These are phyloP conservation scores for Acanthamoeba healyi DNA, from an alignment of 208 protist genomes.

Conservation along the genomic window DNA sequence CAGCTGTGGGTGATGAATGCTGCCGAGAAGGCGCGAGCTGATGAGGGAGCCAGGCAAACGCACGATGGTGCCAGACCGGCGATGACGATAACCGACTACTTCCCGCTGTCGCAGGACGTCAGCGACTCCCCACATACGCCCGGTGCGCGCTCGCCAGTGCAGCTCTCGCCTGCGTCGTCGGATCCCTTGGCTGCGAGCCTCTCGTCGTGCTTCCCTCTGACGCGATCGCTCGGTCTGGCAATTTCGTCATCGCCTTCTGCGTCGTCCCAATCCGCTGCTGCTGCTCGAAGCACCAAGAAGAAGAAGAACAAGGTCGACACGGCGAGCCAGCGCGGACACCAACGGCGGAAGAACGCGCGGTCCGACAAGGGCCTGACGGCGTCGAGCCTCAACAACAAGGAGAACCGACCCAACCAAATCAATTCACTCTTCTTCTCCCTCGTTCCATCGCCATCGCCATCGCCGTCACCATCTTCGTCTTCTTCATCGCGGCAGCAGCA, in stretches of 20 bases:
- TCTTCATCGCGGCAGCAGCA: neutral
- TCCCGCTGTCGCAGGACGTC: neutral
- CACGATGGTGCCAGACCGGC: neutral
- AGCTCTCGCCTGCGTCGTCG: conserved; percentile 6
- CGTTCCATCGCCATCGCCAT: neutral
- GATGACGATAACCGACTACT: conserved; percentile 5
- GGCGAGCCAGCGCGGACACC: neutral
- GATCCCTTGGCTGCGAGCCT: neutral
- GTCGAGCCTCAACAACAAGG: no score
- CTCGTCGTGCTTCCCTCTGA: conserved; percentile 12
- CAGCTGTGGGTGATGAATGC: conserved; percentile 23
- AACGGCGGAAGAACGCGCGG: neutral
- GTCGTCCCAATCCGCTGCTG: no score
- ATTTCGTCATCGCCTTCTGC: neutral
- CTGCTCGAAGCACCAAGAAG: neutral
- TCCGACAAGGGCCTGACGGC: no score
- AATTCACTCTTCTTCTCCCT: neutral
- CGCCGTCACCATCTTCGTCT: neutral
- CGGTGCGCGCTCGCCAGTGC: neutral
- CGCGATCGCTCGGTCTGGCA: neutral
- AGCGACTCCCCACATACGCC: neutral
- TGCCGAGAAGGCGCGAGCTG: neutral
- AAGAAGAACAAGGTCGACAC: neutral
- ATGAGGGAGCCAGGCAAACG: neutral
- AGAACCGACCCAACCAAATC: conserved; percentile 18